Conservation (phyloP, 495 filamentous ascomycete genomes). For the Apodospora peruviana region DNA sequence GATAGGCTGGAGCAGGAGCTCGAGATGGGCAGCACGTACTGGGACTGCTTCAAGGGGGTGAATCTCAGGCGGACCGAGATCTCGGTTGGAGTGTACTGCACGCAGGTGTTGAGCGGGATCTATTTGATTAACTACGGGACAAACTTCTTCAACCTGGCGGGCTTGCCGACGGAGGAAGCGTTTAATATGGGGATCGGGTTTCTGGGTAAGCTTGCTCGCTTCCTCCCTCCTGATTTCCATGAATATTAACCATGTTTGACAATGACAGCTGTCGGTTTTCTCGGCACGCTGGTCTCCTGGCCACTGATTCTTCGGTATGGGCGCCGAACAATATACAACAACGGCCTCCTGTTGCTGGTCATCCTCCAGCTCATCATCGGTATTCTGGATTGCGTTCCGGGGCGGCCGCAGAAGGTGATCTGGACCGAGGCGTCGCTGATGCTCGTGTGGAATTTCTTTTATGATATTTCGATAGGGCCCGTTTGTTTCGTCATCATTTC, state of each 20-base stretch:
- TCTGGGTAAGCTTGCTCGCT: constrained; percentile 25
- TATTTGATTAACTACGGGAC: constrained; percentile 55
- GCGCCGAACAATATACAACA: constrained; percentile 49
- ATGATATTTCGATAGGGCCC: constrained; percentile 53
- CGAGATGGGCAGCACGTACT: constrained; percentile 49
- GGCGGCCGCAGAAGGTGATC: constrained; percentile 31
- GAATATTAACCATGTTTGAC: constrained; percentile 3
- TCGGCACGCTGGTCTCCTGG: constrained; percentile 51
- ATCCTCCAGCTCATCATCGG: constrained; percentile 53
- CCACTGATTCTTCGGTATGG: constrained; percentile 48
- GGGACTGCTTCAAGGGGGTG: constrained; percentile 50
- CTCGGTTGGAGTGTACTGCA: constrained; percentile 42
- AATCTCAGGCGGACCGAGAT: constrained; percentile 55
- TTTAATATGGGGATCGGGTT: constrained; percentile 49
- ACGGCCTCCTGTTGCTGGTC: constrained; percentile 41
- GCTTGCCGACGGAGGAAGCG: constrained; percentile 41
- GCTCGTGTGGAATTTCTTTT: constrained; percentile 53
- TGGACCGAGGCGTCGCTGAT: constrained; percentile 53
- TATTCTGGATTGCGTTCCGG: constrained; percentile 50
- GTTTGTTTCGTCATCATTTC: constrained; percentile 58
- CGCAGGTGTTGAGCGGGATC: constrained; percentile 47
- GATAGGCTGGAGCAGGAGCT: constrained; percentile 55
- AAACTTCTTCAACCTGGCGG: constrained; percentile 61
- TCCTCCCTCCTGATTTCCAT: not conserved
- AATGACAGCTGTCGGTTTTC: constrained; percentile 30